Evolutionary conservation across 2,329 filamentous ascomycete genomes (phyloP), one percentile per base, ranked within the genome.

Genomic region (Scolecobasidium constrictum): DNA sequence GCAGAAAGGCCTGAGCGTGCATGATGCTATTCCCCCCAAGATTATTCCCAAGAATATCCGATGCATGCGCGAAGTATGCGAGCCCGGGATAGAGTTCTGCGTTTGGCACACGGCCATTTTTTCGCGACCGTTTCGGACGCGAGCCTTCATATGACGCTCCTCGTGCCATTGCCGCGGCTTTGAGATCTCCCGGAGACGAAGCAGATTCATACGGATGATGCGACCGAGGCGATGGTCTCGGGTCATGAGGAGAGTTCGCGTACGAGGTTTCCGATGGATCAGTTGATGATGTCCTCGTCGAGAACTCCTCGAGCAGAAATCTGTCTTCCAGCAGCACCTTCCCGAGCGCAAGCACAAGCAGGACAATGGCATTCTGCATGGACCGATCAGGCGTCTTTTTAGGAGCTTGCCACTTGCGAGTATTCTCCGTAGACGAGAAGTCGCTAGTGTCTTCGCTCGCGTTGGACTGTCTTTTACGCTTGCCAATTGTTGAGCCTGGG

Each of bases 1-100:
- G 72, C 18, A 96, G 76, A 52, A 81, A 79, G 5, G 83, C 85
- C 58, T 94, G 88, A 4, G 93, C 85, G 55, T 92, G 83, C 49
- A 83, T 80, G 46, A 96, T 69, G 35, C 84, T 83, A 47, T 82
- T 84, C 1, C 83, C 83, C 11, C 84, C 88, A 26, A 79, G 72
- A 40, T 92, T 78, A 46, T 83, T 83, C 4, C 87, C 87, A 13
- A 96, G 66, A 28, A 96, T 94, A 47, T 92, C 83, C 1, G 82
- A 82, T 2, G 87, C 90, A 47, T 84, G 80, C 1, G 84, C 83
- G 58, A 88, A 95, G 57, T 95, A 95, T 21, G 87, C 83, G 45
- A 96, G 67, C 0, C 92, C 92, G 1, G 92, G 90, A 47, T 95
- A 83, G 5, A 83, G 73, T 53, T 96, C 87, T 40, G 92, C 71